Evolutionary conservation across 495 filamentous ascomycete species (phyloP), one percentile per base, ranked within the genome.

Genomic region (Hyaloscypha hepaticicola): DNA sequence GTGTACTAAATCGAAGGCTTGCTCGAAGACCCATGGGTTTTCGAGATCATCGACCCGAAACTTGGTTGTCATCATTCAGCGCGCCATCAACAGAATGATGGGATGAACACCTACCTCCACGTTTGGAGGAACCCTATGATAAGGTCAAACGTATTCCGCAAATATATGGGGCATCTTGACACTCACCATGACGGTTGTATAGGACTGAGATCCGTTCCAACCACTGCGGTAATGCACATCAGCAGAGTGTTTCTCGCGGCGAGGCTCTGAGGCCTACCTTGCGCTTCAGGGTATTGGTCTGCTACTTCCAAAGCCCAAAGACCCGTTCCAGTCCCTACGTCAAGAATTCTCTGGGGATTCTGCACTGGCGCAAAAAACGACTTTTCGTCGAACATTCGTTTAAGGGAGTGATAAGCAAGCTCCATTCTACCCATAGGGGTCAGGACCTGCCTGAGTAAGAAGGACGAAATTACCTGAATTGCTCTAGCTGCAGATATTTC

Each of bases 41-140:
- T 84, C 80, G n/a, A 76, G 76, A 66, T 85, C 81, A 70, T 82
- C 79, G 64, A 83, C 73, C 53, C 80, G 68, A 68, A 85, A 83
- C 38, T 45, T 45, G 38, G 38, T 14, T 0, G 38, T 19, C 16
- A 45, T 16, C 11, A 0, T 4, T 45, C 19, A 45, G 38, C 38
- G 9, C 1, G 38, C 38, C 38, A 45, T 14, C 38, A 34, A 16
- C 1, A 45, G 16, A 4, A 45, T 45, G 1, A 16, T 12, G 31
- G 12, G 31, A 5, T 34, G 31, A 5, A 45, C 19, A 4, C 38
- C 14, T 45, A 45, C 38, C 9, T 67, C 69, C 58, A 75, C 71
- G 65, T 85, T 85, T 21, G 78, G 77, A 0, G 82, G 78, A 12
- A 82, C 70, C 70, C 76, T 71, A 41, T n/a, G 58, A 19, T 45